phyloP scores from a whole-genome alignment of 345 rosid species.

The Gossypioides kirkii region DNA sequence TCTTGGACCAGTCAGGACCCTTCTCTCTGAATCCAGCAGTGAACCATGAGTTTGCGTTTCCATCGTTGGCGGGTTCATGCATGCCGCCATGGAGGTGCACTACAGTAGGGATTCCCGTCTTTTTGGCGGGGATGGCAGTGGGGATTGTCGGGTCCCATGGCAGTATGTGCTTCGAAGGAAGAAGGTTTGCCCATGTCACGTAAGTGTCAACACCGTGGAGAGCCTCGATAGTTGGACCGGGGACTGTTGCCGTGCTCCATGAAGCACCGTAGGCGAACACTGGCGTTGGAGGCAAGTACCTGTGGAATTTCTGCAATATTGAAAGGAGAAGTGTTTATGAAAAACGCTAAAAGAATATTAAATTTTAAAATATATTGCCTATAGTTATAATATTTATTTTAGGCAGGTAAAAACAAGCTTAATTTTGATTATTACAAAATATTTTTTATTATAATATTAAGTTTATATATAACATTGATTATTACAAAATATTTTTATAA shows the following conservation, averaged over 20 bases:
- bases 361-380: too few relatives aligned
- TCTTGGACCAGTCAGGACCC: constrained; percentile 67
- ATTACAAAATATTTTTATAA: too few relatives aligned
- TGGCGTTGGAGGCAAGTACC: constrained; percentile 71
- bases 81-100: constrained; percentile 93
- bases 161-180: constrained; percentile 73
- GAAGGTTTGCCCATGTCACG: constrained; percentile 82
- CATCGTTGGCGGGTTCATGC: constrained; percentile 73
- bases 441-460: too few relatives aligned
- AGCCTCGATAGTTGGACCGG: constrained; percentile 94
- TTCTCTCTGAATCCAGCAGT: constrained; percentile 51
- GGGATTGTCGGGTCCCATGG: constrained; percentile 91
- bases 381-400: too few relatives aligned
- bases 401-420: too few relatives aligned
- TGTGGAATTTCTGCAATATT: constrained; percentile 69
- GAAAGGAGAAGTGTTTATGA: neutral
- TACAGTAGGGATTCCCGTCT: constrained; percentile 73
- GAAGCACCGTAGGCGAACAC: constrained; percentile 85
- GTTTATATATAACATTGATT: too few relatives aligned
- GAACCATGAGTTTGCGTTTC: constrained; percentile 75
- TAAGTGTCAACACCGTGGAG: constrained; percentile 44
- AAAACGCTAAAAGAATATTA: too few relatives aligned
- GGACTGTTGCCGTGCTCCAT: constrained; percentile 52
- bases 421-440: too few relatives aligned
- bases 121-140: constrained; percentile 34